Percentiles rank a stretch among this genome's conserved stretches.
Conservation (phyloP, 2,329 filamentous ascomycete species). For the Boeremia exigua region DNA sequence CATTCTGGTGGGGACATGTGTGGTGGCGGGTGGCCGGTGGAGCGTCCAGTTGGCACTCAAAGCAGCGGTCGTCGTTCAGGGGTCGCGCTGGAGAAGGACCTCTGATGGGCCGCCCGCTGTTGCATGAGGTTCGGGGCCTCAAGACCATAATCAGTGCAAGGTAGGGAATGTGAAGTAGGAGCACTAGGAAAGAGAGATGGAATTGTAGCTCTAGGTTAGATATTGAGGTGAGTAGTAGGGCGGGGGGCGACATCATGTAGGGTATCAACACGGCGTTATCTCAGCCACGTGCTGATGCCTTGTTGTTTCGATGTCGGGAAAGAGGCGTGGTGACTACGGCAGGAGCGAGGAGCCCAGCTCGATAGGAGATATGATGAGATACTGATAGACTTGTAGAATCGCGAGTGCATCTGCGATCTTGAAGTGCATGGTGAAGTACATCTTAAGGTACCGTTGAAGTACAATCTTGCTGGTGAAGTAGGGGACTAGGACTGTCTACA, state of each 20-base stretch:
- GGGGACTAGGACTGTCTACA: too few relatives aligned
- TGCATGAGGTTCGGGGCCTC: constrained; percentile 15
- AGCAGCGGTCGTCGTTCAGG: constrained; percentile 17
- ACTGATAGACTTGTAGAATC: too few relatives aligned
- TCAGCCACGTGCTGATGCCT: constrained; percentile 6
- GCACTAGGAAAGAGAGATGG: constrained; percentile 15
- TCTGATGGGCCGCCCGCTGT: constrained; percentile 16
- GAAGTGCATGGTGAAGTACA: too few relatives aligned
- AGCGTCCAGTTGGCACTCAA: constrained; percentile 17
- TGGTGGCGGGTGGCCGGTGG: constrained; percentile 7
- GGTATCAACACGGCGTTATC: constrained; percentile 5
- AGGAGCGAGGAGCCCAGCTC: neutral
- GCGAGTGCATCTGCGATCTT: too few relatives aligned
- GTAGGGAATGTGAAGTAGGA: constrained; percentile 15
- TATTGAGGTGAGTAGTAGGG: too few relatives aligned
- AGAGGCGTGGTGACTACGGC: neutral
- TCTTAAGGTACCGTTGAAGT: too few relatives aligned
- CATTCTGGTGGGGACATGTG: constrained; percentile 23
- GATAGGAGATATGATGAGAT: neutral
- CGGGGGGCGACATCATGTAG: too few relatives aligned
- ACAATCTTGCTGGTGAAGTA: too few relatives aligned
- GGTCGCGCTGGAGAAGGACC: constrained; percentile 11
- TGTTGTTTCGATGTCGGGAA: neutral
- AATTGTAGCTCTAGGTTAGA: constrained; percentile 10
- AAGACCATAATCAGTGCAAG: constrained; percentile 23